Percentiles rank a stretch among this genome's conserved stretches.
Conservation (phyloP, 352 stramenopile genomes). For the Phytophthora hibernalis region DNA sequence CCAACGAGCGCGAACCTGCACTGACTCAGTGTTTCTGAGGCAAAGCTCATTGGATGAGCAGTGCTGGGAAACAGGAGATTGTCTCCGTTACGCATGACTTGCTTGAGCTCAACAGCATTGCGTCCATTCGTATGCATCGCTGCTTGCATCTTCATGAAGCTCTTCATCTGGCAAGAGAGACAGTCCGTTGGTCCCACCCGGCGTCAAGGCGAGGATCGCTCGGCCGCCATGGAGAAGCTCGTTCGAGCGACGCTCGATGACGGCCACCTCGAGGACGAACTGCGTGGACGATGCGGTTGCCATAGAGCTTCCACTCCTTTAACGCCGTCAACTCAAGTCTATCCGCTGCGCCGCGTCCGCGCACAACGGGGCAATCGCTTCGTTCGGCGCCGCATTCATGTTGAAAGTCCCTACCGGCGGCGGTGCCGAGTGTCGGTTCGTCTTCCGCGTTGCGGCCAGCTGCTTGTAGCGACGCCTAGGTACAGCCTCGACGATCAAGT, state of each 20-base stretch:
- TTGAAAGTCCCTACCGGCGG: slow-evolving; percentile 6
- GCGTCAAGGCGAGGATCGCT: slow-evolving; percentile 14
- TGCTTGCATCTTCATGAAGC: slow-evolving; percentile 14
- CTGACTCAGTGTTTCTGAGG: background rate
- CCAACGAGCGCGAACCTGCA: background rate
- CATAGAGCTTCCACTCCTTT: slow-evolving; percentile 31
- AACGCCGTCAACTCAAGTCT: slow-evolving; percentile 16
- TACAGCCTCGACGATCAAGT: slow-evolving; percentile 1
- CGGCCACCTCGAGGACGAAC: background rate
- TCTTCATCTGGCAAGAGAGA: slow-evolving; percentile 36
- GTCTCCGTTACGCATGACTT: background rate
- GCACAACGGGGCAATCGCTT: slow-evolving; percentile 9
- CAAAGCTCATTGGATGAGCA: slow-evolving; percentile 4
- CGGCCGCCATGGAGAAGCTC: background rate
- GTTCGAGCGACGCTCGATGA: too few species aligned
- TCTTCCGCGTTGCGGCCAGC: slow-evolving; percentile 13
- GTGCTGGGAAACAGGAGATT: slow-evolving; percentile 15
- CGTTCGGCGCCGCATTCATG: slow-evolving; percentile 4
- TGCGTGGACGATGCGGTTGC: slow-evolving; percentile 25
- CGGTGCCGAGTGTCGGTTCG: slow-evolving; percentile 1
- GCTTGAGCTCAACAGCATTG: background rate
- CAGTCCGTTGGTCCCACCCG: slow-evolving; percentile 35
- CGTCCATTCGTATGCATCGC: background rate
- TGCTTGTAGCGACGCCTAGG: slow-evolving; percentile 1
- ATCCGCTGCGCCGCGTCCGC: slow-evolving; percentile 10